These are phyloP conservation scores for Tylopilus felleus DNA, from an alignment of 768 basidiomycete species.

Conservation along the genomic window DNA sequence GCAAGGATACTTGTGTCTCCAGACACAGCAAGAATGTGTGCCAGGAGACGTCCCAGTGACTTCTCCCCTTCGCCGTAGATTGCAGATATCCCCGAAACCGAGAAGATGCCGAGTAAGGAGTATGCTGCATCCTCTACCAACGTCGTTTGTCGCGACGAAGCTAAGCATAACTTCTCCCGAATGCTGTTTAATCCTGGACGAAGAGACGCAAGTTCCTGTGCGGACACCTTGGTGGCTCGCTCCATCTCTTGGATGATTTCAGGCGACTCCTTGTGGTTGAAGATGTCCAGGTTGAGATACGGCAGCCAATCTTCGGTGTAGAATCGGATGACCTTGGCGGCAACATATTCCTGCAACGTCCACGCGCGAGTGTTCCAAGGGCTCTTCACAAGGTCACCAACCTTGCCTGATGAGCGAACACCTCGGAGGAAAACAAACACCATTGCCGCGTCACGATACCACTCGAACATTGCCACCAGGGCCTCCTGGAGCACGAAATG, in stretches of 20 bases:
- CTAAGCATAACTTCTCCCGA: too few species aligned
- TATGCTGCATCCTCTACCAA: too few species aligned
- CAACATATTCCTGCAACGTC: too few species aligned
- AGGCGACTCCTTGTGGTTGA: not conserved
- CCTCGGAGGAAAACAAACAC: slow-evolving; percentile 1
- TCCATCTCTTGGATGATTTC: not conserved
- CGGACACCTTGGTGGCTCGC: not conserved
- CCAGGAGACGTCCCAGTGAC: not conserved
- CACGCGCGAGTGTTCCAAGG: too few species aligned
- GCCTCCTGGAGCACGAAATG: too few species aligned
- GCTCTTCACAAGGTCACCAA: not conserved
- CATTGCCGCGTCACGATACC: slow-evolving; percentile 1
- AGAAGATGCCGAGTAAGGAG: not conserved
- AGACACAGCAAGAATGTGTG: not conserved
- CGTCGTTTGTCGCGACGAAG: too few species aligned
- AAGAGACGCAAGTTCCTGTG: not conserved
- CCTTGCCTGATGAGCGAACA: not conserved
- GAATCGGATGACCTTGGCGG: too few species aligned
- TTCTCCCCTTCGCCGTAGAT: not conserved
- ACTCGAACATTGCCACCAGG: not conserved
- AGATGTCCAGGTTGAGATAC: not conserved
- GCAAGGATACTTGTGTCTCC: too few species aligned
- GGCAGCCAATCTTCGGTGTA: not conserved
- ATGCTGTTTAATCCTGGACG: too few species aligned
- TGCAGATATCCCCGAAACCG: not conserved